Base-by-base conservation (phyloP, 1,284 basidiomycete species). In the Coniophora puteana region DNA sequence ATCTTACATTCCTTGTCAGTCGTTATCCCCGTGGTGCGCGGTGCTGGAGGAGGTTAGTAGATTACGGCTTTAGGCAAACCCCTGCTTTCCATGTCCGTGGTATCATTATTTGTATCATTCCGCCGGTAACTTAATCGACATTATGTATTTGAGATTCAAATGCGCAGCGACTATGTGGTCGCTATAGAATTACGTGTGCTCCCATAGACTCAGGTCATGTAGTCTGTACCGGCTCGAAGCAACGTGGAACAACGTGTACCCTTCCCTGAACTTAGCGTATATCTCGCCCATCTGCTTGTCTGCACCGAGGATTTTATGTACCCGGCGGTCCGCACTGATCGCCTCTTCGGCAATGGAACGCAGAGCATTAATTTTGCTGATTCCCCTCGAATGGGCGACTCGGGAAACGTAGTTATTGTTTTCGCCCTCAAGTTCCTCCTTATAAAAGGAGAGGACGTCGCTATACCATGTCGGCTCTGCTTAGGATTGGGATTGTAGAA, bases 371-470 rank as follows among this genome's bases (percentile, higher is more conserved):
- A 56, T 26, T 31, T 60, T 65, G 0, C 53, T 43, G 23, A 50
- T 48, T 1, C 49, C 43, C 4, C 44, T 38, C 7, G 43, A 52
- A 12, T 48, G 42, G 1, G 65, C 63, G 3, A 56, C 43, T n/a
- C 52, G 51, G 1, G 63, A 61, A 6, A 66, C 46, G 26, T 59
- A 58, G 31, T 66, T 69, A 20, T 54, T 50, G 1, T 44, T 51
- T 43, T 71, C 68, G 0, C 57, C 55, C 0, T 33, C 53, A 3
- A 54, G 33, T 38, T 69, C 68, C 49, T 67, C 69, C 45, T 71
- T 69, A 50, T 66, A 68, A 36, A 67, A 71, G 0, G 64, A 71
- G 0, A 71, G 42, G n/a, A 67, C 47, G 31, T 72, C 65, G 28
- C 67, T 70, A 22, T n/a, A n/a, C n/a, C n/a, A n/a, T n/a, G n/a